A percentile compares a stretch with the other conserved stretches of the same genome.
Conservation (phyloP, 2,329 filamentous ascomycete genomes). For the Verticillium albo-atrum region DNA sequence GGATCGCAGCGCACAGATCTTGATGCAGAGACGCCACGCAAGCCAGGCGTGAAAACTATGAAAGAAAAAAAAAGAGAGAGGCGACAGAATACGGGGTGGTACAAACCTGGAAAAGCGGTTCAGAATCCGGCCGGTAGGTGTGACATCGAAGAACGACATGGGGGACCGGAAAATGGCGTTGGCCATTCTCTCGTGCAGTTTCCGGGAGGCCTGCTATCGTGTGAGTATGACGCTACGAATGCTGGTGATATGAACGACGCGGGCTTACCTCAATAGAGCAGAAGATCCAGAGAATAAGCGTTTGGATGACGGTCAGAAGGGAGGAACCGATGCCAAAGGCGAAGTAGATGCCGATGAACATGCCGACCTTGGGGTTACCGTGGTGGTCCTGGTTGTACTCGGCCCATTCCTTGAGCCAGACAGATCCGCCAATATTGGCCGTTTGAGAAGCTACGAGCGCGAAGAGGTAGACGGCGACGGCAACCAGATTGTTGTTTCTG, state of each 20-base stretch:
- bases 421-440: conserved; percentile 74
- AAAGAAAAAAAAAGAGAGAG: not conserved
- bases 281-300: conserved; percentile 96
- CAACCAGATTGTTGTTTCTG: conserved; percentile 84
- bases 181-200: conserved; percentile 95
- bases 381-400: conserved; percentile 68
- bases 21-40: not conserved
- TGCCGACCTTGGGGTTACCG: conserved; percentile 72
- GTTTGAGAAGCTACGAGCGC: conserved; percentile 78
- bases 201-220: conserved; percentile 69
- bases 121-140: conserved; percentile 89
- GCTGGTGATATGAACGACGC: not conserved
- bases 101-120: conserved; percentile 89
- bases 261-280: conserved; percentile 86
- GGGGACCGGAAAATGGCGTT: conserved; percentile 95
- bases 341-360: conserved; percentile 94
- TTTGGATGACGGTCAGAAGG: conserved; percentile 82
- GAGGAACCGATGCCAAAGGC: conserved; percentile 87
- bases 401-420: conserved; percentile 94
- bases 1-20: conserved; percentile 1
- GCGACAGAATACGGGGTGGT: not conserved
- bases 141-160: conserved; percentile 99
- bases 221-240: conserved; percentile 5
- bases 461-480: conserved; percentile 74
- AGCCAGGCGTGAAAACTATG: not conserved